These are phyloP conservation scores for Cystobasidium ongulense DNA, from an alignment of 768 basidiomycete genomes.

Conservation along the genomic window DNA sequence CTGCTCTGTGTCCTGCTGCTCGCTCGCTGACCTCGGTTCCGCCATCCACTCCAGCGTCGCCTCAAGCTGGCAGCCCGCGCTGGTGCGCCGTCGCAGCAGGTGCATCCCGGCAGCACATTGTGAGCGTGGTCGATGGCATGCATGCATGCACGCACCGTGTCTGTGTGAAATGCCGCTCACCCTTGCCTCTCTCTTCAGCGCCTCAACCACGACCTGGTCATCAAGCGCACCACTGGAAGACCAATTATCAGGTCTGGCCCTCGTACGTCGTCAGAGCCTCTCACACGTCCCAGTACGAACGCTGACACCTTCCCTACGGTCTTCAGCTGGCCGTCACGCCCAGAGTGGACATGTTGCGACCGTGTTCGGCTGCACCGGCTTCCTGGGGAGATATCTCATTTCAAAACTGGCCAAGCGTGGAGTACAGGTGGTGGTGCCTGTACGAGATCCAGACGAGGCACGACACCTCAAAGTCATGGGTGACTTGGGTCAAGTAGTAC, in stretches of 20 bases:
- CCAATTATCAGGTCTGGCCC: conserved; percentile 28
- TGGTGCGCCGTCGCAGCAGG: no score
- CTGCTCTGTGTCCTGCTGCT: not conserved
- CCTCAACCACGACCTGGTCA: conserved; percentile 31
- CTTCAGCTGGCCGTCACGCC: not conserved
- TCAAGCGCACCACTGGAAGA: conserved; percentile 25
- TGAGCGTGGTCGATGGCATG: not conserved
- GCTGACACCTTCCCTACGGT: not conserved
- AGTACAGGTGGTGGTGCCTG: conserved; percentile 87
- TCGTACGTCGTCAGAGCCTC: not conserved
- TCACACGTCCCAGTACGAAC: not conserved
- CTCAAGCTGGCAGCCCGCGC: no score
- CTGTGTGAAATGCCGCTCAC: not conserved
- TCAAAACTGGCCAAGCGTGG: conserved; percentile 87
- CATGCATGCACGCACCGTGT: not conserved
- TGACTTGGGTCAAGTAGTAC: conserved; percentile 90
- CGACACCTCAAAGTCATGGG: conserved; percentile 80
- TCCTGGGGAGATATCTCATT: conserved; percentile 87
- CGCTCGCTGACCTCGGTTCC: no score
- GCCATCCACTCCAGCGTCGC: no score
- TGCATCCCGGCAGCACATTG: not conserved
- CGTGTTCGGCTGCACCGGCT: conserved; percentile 93
- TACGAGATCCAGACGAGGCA: conserved; percentile 88
- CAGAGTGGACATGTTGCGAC: conserved; percentile 76
- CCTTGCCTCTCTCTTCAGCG: not conserved